Evolutionary conservation across 345 rosid species (phyloP).

Genomic region (Streptanthus diversifolius): DNA sequence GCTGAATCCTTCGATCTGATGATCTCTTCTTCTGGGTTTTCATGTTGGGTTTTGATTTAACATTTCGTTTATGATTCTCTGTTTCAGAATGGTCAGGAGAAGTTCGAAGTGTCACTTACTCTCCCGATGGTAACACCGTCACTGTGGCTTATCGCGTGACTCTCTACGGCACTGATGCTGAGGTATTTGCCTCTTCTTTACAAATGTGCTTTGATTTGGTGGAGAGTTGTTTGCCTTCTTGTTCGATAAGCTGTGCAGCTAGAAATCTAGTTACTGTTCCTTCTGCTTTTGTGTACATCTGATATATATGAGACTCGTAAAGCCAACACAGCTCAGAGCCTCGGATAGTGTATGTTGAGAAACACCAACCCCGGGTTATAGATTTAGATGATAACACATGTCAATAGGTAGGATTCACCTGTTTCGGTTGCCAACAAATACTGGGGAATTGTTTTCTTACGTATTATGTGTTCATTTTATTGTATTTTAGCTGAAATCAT

Average conservation of each 20-base stretch:
- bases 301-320: neutral
- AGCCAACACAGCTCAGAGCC: neutral
- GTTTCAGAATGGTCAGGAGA: conserved; percentile 84
- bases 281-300: neutral
- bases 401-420: too few species aligned
- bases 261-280: neutral
- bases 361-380: neutral
- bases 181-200: conserved; percentile 40
- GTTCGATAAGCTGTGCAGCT: neutral
- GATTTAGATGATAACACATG: too few species aligned
- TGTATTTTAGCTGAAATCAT: neutral
- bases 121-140: conserved; percentile 72
- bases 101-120: conserved; percentile 68
- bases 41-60: neutral
- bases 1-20: neutral
- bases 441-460: neutral
- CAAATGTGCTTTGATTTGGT: neutral
- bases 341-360: neutral
- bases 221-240: neutral
- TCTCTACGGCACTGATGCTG: conserved; percentile 82
- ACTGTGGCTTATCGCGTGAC: conserved; percentile 82
- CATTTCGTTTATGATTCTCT: neutral
- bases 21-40: neutral
- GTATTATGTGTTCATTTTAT: neutral
- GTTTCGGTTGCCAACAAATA: too few species aligned